These are phyloP conservation scores for Cinchona pubescens DNA, from an alignment of 257 asterid species.

Conservation along the genomic window DNA sequence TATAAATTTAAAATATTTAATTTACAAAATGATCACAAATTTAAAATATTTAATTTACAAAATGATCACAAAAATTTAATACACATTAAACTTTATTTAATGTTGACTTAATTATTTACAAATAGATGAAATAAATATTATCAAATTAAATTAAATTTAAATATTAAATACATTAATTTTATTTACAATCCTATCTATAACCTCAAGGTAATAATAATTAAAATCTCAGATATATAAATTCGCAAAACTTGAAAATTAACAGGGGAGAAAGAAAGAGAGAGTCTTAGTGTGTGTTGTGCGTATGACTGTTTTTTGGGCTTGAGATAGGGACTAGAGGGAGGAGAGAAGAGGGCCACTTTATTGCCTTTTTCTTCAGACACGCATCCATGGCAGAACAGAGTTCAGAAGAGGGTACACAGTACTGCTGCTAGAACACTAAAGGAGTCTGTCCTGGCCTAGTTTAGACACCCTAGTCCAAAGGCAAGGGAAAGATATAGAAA, in stretches of 20 bases:
- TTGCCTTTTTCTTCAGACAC: constrained; percentile 42
- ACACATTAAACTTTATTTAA: too few species aligned
- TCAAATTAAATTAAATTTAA: too few species aligned
- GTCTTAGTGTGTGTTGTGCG: not conserved
- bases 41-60: too few species aligned
- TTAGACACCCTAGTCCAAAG: constrained; percentile 7
- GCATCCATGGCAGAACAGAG: constrained; percentile 48
- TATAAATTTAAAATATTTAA: too few species aligned
- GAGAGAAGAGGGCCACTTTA: constrained; percentile 33
- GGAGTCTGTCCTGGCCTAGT: constrained; percentile 9
- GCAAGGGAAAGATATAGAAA: constrained; percentile 1
- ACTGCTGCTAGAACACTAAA: constrained; percentile 21
- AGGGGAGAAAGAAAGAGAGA: not conserved
- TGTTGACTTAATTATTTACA: too few species aligned
- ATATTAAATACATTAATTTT: too few species aligned
- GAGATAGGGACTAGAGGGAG: not conserved
- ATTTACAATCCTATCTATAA: too few species aligned
- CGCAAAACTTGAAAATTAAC: not conserved
- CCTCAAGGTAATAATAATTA: not conserved
- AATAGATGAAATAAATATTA: too few species aligned
- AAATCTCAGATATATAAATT: not conserved
- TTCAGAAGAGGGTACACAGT: constrained; percentile 33
- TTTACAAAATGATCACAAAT: too few species aligned
- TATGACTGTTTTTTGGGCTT: not conserved
- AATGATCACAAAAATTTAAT: too few species aligned